Conservation (phyloP, 75 land plant genomes). For the Sequoiadendron giganteum region DNA sequence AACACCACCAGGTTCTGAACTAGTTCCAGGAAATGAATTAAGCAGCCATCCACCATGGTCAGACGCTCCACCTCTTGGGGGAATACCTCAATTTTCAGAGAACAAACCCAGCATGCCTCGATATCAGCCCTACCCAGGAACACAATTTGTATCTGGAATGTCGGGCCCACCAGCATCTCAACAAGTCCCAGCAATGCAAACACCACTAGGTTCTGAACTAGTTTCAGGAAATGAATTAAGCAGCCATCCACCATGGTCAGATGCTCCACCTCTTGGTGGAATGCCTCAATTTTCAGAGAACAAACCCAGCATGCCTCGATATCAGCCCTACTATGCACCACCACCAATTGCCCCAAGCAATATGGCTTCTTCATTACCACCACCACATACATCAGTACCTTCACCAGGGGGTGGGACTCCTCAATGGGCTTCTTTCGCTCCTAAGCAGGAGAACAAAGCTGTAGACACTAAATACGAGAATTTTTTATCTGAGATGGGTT, state of each 20-base stretch:
- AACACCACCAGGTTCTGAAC: background rate
- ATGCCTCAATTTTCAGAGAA: constrained; percentile 6
- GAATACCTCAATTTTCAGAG: constrained; percentile 4
- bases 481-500: constrained; percentile 2
- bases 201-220: background rate
- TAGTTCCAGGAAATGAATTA: background rate
- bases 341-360: background rate
- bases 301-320: background rate
- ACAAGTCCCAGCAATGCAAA: background rate
- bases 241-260: background rate
- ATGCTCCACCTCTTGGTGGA: constrained; percentile 1
- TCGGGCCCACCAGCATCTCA: background rate
- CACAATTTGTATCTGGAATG: background rate
- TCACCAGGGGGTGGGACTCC: background rate
- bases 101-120: background rate
- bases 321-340: constrained; percentile 10
- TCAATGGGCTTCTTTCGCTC: constrained; percentile 5
- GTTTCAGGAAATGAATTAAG: background rate
- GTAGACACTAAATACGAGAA: background rate
- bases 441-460: constrained; percentile 7
- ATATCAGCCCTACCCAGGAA: constrained; percentile 12
- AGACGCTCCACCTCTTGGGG: background rate
- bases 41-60: background rate
- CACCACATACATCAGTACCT: constrained; percentile 5
- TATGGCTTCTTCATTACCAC: background rate